These are phyloP conservation scores for Colletotrichum incanum DNA, from an alignment of 2,329 filamentous ascomycete genomes.

Conservation along the genomic window DNA sequence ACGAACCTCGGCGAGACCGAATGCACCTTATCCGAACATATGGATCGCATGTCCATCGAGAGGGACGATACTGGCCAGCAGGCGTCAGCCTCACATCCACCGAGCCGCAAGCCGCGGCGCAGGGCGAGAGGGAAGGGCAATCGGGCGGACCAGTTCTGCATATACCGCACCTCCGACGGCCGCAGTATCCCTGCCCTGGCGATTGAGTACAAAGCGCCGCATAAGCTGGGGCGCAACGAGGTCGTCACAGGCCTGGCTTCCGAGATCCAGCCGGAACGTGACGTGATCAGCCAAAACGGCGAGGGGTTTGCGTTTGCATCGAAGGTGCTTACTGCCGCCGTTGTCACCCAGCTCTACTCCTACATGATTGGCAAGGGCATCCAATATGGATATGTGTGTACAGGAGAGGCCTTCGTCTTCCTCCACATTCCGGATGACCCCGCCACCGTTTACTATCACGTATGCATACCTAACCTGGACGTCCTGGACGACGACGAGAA, in stretches of 20 bases:
- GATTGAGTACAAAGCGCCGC: conserved; percentile 58
- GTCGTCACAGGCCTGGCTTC: too few species aligned
- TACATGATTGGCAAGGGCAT: conserved; percentile 56
- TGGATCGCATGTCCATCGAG: conserved; percentile 47
- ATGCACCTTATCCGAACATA: conserved; percentile 44
- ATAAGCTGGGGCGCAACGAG: conserved; percentile 51
- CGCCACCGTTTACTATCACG: neutral
- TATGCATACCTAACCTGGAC: conserved; percentile 47
- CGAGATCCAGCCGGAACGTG: conserved; percentile 19
- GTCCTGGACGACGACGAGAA: conserved; percentile 52
- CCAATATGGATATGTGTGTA: conserved; percentile 54
- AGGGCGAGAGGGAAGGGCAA: conserved; percentile 47
- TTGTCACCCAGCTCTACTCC: conserved; percentile 58
- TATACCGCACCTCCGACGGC: neutral
- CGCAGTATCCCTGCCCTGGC: conserved; percentile 48
- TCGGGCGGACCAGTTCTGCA: conserved; percentile 1
- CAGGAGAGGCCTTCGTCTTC: conserved; percentile 49
- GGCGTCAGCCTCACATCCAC: neutral
- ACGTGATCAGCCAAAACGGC: conserved; percentile 51
- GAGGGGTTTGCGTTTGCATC: conserved; percentile 46
- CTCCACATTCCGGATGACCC: conserved; percentile 51
- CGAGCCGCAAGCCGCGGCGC: conserved; percentile 39
- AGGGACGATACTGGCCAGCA: conserved; percentile 17
- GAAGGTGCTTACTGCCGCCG: conserved; percentile 52
- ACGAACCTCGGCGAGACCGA: conserved; percentile 51